Base-by-base conservation (phyloP, 2,329 filamentous ascomycete species). In the Teratosphaeria destructans region DNA sequence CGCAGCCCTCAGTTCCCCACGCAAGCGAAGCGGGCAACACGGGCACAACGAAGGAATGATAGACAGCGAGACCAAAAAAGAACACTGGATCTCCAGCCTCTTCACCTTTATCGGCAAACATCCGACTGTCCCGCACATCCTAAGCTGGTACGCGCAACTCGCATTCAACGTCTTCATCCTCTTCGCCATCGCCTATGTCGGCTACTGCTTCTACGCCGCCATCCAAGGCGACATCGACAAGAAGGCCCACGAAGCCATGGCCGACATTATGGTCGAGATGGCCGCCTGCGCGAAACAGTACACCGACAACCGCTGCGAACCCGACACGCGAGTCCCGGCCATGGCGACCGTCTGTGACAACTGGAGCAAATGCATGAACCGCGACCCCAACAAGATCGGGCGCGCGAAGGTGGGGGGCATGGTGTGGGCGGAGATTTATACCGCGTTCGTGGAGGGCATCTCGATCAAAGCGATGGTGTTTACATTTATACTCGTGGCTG, bases 371-470 rank as follows among this genome's bases (percentile, higher is more conserved):
- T 97, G 94, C 75, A 96, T 96, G 90, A 85, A 86, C 64, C 84
- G 87, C 64, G 89, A 96, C 68, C 86, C 91, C 0, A 81, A 85
- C 53, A 84, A 85, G 59, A 85, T 96, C 59, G 91, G 89, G 65
- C 81, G 87, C 43, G 87, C 93, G 52, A 87, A 86, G 68, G 85
- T 96, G 47, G 90, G 88, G 19, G 92, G 90, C 5, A 87, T 89
- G 69, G 94, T 92, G 29, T 88, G 96, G 70, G 93, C 93, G 0
- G 85, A 90, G 70, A 95, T 99, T 49, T 87, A 97, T 74, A 96
- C 97, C 72, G 87, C 88, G 68, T 96, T 97, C 72, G 86, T 95
- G 4, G 90, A 95, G 67, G 86, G 89, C 5, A 92, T 97, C 73
- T 90, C 88, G 64, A 87, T 90, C 74, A 96, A 96, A 74, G 83